Percentiles rank a stretch among this genome's conserved stretches.
Conservation (phyloP, 352 stramenopile species). For the Peronospora farinosa region DNA sequence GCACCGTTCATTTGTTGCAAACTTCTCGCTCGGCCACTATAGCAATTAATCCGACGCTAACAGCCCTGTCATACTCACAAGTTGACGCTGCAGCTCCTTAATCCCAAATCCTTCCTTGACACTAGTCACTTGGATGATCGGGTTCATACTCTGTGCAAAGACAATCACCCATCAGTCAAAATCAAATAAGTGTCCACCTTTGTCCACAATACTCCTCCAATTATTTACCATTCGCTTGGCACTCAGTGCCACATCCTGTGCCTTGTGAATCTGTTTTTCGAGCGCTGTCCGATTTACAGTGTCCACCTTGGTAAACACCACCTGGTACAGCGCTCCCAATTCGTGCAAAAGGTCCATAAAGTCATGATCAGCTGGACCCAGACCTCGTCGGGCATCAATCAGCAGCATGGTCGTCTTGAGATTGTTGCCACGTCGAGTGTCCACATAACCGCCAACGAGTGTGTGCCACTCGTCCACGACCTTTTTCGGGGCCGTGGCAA, state of each 20-base stretch:
- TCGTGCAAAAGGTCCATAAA: conserved; percentile 86
- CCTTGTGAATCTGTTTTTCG: conserved; percentile 45
- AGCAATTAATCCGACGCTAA: conserved; percentile 11
- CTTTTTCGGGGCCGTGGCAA: conserved; percentile 67
- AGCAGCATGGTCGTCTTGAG: conserved; percentile 72
- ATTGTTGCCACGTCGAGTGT: conserved; percentile 56
- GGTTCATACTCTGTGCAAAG: conserved; percentile 65
- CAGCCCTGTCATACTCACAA: conserved; percentile 56
- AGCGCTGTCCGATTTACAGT: conserved; percentile 40
- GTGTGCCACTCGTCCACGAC: conserved; percentile 71
- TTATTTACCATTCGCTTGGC: conserved; percentile 45
- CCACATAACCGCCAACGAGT: conserved; percentile 76
- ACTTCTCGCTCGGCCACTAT: background rate
- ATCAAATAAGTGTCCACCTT: background rate
- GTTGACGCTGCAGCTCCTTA: conserved; percentile 68
- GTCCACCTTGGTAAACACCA: conserved; percentile 90
- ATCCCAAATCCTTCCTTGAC: conserved; percentile 73
- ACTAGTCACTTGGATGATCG: conserved; percentile 72
- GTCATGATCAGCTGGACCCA: conserved; percentile 71
- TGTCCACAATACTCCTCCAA: conserved; percentile 1
- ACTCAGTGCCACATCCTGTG: conserved; percentile 37
- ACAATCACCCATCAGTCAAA: background rate
- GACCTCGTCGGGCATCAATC: conserved; percentile 71
- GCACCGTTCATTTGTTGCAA: conserved; percentile 3
- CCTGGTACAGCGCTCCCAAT: conserved; percentile 77